Percentiles rank a stretch among this genome's conserved stretches.
Conservation (phyloP, 1,139 yeast genomes). For the Wickerhamomyces sp. region DNA sequence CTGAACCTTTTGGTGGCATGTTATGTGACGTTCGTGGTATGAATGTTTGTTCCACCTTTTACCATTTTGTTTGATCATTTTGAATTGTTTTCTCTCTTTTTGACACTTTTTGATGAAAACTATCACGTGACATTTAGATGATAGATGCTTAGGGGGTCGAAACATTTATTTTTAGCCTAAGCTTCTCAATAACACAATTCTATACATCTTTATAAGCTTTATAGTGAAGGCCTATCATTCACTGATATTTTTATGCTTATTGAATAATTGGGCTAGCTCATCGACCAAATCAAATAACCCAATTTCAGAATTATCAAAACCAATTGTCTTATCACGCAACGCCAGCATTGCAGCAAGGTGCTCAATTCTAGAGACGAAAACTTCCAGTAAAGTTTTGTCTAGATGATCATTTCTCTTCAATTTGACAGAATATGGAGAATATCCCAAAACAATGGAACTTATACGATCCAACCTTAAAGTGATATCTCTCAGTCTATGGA, state of each 20-base stretch:
- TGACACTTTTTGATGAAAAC: too few relatives aligned
- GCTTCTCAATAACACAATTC: too few relatives aligned
- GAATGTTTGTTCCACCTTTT: too few relatives aligned
- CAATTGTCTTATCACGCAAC: conserved; percentile 24
- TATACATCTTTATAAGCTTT: too few relatives aligned
- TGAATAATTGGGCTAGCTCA: background rate
- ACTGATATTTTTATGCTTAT: background rate
- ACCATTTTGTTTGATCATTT: too few relatives aligned
- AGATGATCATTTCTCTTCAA: conserved; percentile 29
- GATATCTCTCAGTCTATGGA: conserved; percentile 44
- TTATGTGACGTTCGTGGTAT: too few relatives aligned
- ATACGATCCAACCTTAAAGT: conserved; percentile 47
- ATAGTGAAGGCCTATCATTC: background rate
- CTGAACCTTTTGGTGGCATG: conserved; percentile 23
- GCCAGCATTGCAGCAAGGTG: conserved; percentile 31
- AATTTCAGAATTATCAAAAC: conserved; percentile 13
- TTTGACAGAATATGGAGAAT: conserved; percentile 23
- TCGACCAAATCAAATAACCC: conserved; percentile 19
- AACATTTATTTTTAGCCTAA: too few relatives aligned
- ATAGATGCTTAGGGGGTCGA: too few relatives aligned
- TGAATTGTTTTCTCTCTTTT: too few relatives aligned
- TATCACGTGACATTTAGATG: too few relatives aligned
- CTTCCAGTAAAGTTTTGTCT: conserved; percentile 38
- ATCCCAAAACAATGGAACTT: conserved; percentile 18
- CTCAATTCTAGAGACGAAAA: conserved; percentile 45